Evolutionary conservation across 2,329 filamentous ascomycete genomes (phyloP), one percentile per base, ranked within the genome.

Genomic region (Ambrosiella xylebori): DNA sequence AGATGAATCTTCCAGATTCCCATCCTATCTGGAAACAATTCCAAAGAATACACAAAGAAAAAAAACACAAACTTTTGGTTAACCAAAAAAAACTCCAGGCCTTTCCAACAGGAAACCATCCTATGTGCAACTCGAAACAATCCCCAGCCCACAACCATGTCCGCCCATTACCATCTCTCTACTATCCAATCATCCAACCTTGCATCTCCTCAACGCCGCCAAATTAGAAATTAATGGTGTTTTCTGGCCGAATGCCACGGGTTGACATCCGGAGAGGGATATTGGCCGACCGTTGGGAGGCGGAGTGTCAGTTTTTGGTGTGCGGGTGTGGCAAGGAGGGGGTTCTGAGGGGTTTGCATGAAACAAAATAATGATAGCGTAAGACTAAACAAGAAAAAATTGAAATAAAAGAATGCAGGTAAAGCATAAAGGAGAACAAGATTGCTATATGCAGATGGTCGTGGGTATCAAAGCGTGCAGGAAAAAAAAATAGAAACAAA

Each of bases 371-470:
- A 27, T 19, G 19, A 51, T n/a, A 36, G 27, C 17, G 47, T 51
- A 35, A 8, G 47, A 51, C 47, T 51, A 8, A 27, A 27, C 27
- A 27, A 27, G 27, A 27, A 27, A 27, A 27, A 27, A 27, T 5
- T 51, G 27, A 51, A 51, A 51, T 13, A 15, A 51, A 19, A 17
- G 27, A 9, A 15, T 35, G 27, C 9, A 11, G 27, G n/a, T 41
- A n/a, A 41, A 41, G 47, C 47, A 51, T 51, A 51, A 27, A 51
- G 47, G 47, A 51, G 47, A 51, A 36, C 47, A 51, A 36, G 27
- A 51, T 51, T 27, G 8, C 9, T 35, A 51, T 51, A 51, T 37
- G 47, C 47, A 51, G 47, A 51, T 35, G 47, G 19, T n/a, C 35
- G 47, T 51, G 47, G 47, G 47, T 51, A 51, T 51, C 47, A 51